A percentile compares a stretch with the other conserved stretches of the same genome.
phyloP scores from a whole-genome alignment of 2,329 filamentous ascomycete genomes.

The Hypoxylon sp. region DNA sequence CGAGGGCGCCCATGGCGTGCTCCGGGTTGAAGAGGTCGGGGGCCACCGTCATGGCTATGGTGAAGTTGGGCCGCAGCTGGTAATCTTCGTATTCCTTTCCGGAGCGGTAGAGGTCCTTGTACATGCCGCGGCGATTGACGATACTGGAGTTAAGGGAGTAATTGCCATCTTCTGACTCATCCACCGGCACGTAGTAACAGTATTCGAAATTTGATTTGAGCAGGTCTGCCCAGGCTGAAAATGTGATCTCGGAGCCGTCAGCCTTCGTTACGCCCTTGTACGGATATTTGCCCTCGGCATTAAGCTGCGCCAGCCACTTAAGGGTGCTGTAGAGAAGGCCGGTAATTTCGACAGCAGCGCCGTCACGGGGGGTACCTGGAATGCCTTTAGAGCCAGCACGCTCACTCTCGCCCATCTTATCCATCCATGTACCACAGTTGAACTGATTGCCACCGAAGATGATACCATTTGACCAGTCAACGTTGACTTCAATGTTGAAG shows the following conservation, averaged over 20 bases:
- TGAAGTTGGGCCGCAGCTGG: slow-evolving; percentile 92
- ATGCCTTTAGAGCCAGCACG: slow-evolving; percentile 92
- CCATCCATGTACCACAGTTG: slow-evolving; percentile 99
- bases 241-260: slow-evolving; percentile 72
- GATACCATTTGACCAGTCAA: slow-evolving; percentile 91
- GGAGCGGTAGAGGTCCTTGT: slow-evolving; percentile 95
- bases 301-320: slow-evolving; percentile 78
- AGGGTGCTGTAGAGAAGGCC: slow-evolving; percentile 92
- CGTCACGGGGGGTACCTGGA: slow-evolving; percentile 96
- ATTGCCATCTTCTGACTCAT: slow-evolving; percentile 74
- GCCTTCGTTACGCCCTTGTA: slow-evolving; percentile 77
- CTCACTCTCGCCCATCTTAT: slow-evolving; percentile 99
- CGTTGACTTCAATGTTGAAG: slow-evolving; percentile 90
- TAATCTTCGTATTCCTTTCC: slow-evolving; percentile 98
- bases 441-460: slow-evolving; percentile 93
- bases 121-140: slow-evolving; percentile 92
- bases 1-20: slow-evolving; percentile 83
- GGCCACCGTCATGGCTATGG: slow-evolving; percentile 94
- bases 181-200: slow-evolving; percentile 86
- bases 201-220: slow-evolving; percentile 90
- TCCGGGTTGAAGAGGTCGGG: slow-evolving; percentile 84
- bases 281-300: slow-evolving; percentile 75
- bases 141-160: slow-evolving; percentile 85
- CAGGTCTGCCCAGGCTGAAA: slow-evolving; percentile 80
- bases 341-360: slow-evolving; percentile 93